Evolutionary conservation across 2,329 filamentous ascomycete genomes (phyloP), one percentile per base, ranked within the genome.

Genomic region (Penicillium glabrum): DNA sequence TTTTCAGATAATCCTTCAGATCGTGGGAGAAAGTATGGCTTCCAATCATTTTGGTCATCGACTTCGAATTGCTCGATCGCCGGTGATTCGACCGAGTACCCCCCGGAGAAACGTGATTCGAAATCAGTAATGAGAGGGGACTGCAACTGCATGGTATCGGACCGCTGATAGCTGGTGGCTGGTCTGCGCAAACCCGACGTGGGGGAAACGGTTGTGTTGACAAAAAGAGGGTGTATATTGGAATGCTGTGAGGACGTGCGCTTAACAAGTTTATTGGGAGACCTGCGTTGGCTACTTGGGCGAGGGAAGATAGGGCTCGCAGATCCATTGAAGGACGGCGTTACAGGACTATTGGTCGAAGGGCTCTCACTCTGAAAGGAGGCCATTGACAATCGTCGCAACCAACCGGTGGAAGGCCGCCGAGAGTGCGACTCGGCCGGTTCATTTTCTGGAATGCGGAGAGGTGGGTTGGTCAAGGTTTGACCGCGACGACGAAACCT

Each of bases 231-330:
- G 57, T 77, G 71, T 53, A 70, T 72, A 49, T 80, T 69, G 44
- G 76, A 75, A 61, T 79, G 79, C 49, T 83, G 75, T 11, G 85
- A 87, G 21, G 80, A 78, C 5, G 83, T 79, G 43, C 85, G 81
- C 72, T 88, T 88, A 52, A 88, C 82, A 9, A 88, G 77, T 71
- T 85, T 87, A 73, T 88, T 88, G 24, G 82, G 82, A 24, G 62
- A 59, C 21, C 43, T 53, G 62, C 72, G 69, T 58, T 67, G 64
- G 54, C 65, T 66, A 31, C 69, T 60, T 23, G 69, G 63, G 45
- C 63, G 65, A 41, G 70, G 66, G 54, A 82, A 66, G 41, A 82
- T 79, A 52, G 83, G 81, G 45, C 79, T 80, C 21, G 76, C 79
- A 24, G 83, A 83, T 53, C 78, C 80, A 72, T 81, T 82, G 52